Conservation (phyloP, 257 asterid species). For the Misopates orontium region DNA sequence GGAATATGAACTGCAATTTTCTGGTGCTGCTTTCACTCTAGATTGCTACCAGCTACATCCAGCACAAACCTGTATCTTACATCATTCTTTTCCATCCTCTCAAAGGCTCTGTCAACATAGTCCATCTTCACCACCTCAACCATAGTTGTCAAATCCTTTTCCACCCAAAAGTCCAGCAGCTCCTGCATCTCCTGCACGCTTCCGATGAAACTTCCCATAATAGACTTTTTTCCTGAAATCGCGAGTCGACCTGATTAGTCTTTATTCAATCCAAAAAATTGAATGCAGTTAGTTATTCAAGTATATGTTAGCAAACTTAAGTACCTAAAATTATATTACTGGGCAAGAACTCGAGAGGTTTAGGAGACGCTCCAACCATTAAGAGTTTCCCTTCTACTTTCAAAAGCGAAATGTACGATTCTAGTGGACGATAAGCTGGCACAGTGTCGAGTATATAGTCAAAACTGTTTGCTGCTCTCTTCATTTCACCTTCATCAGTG, state of each 20-base stretch:
- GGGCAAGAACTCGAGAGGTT: conserved; percentile 40
- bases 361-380: conserved; percentile 39
- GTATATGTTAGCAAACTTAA: not conserved
- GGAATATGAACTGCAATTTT: not conserved
- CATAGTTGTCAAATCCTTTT: conserved; percentile 37
- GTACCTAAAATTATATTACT: conserved; percentile 36
- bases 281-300: no score
- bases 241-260: no score
- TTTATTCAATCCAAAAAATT: no score
- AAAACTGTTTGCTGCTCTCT: conserved; percentile 30
- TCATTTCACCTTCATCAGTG: conserved; percentile 32
- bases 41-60: conserved; percentile 41
- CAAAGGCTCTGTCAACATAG: conserved; percentile 39
- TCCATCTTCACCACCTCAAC: conserved; percentile 44
- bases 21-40: conserved; percentile 14
- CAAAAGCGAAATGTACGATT: conserved; percentile 36
- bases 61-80: conserved; percentile 50
- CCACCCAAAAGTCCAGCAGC: conserved; percentile 39
- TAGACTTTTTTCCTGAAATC: conserved; percentile 37
- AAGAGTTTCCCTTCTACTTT: conserved; percentile 41
- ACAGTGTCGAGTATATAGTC: conserved; percentile 52
- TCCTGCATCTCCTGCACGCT: conserved; percentile 44
- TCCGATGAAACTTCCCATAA: conserved; percentile 46
- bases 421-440: conserved; percentile 37
- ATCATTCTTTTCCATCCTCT: conserved; percentile 47